Evolutionary conservation across 2,329 filamentous ascomycete species (phyloP).

Genomic region (Raffaelea deltoideospora): DNA sequence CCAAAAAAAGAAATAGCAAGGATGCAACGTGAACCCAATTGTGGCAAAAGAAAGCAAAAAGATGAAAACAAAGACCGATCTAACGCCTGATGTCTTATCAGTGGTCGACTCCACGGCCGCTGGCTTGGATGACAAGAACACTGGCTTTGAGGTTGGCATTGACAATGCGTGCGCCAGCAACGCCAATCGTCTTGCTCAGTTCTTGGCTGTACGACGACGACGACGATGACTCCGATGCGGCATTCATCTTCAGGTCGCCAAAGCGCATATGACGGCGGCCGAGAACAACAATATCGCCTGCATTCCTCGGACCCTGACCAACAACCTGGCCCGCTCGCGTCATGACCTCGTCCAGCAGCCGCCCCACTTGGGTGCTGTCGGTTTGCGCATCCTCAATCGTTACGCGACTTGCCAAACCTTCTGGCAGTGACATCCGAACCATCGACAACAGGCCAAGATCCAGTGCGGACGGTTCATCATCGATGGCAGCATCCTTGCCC

Average conservation of each 20-base stretch:
- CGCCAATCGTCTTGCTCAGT: slow-evolving; percentile 38
- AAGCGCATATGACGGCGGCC: slow-evolving; percentile 34
- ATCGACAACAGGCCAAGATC: slow-evolving; percentile 20
- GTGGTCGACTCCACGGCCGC: slow-evolving; percentile 9
- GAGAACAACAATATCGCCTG: slow-evolving; percentile 56
- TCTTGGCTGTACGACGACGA: slow-evolving; percentile 18
- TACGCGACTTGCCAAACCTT: slow-evolving; percentile 19
- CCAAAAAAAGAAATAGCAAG: too few relatives aligned
- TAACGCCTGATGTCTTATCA: too few relatives aligned
- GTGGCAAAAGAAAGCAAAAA: too few relatives aligned
- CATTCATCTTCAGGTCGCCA: slow-evolving; percentile 5
- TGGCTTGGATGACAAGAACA: slow-evolving; percentile 55
- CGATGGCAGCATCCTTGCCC: slow-evolving; percentile 7
- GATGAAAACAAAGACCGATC: background rate
- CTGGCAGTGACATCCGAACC: slow-evolving; percentile 18
- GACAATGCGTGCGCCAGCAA: slow-evolving; percentile 44
- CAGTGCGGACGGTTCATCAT: slow-evolving; percentile 17
- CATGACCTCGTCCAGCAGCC: slow-evolving; percentile 29
- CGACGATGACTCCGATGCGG: slow-evolving; percentile 6
- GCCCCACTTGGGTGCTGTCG: slow-evolving; percentile 17
- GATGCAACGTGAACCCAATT: too few relatives aligned
- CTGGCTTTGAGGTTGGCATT: slow-evolving; percentile 47
- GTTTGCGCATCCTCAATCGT: slow-evolving; percentile 36
- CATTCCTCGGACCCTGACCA: slow-evolving; percentile 43
- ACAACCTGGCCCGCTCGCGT: slow-evolving; percentile 42